Percentiles rank a stretch among this genome's conserved stretches.
These are phyloP conservation scores for Colletotrichum tabaci DNA, from an alignment of 2,329 filamentous ascomycete genomes.

Conservation along the genomic window DNA sequence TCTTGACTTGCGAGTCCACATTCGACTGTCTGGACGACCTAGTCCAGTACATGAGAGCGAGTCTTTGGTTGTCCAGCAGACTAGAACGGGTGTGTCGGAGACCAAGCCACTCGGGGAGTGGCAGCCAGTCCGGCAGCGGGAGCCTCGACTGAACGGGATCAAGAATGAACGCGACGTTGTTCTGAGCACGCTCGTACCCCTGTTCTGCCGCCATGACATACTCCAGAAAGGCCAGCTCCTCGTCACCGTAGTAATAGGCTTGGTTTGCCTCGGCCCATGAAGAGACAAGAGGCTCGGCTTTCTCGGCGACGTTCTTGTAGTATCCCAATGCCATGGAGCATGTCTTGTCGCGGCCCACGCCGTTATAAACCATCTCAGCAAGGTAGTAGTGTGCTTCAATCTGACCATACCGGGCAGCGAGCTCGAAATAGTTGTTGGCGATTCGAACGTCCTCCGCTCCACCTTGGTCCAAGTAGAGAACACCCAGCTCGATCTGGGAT, in stretches of 20 bases:
- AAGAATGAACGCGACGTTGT: constrained; percentile 89
- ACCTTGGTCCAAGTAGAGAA: constrained; percentile 89
- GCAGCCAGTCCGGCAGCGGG: constrained; percentile 60
- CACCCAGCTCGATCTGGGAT: constrained; percentile 86
- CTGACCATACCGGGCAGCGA: constrained; percentile 85
- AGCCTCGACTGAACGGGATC: constrained; percentile 79
- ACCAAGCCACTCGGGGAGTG: constrained; percentile 41
- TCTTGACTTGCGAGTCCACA: constrained; percentile 94
- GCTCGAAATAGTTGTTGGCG: constrained; percentile 89
- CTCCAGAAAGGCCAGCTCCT: constrained; percentile 83
- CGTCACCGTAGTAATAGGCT: constrained; percentile 84
- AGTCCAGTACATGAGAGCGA: constrained; percentile 95
- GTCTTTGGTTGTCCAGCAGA: constrained; percentile 66
- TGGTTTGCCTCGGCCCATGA: constrained; percentile 87
- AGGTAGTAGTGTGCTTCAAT: constrained; percentile 95
- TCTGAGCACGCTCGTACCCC: constrained; percentile 90
- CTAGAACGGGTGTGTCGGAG: constrained; percentile 40
- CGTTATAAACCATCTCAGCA: constrained; percentile 87
- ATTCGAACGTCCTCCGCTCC: constrained; percentile 77
- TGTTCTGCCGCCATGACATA: constrained; percentile 93
- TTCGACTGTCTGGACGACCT: constrained; percentile 94
- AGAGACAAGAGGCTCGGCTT: constrained; percentile 80
- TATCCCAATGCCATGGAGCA: constrained; percentile 84
- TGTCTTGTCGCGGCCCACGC: constrained; percentile 83
- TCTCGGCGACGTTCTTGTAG: constrained; percentile 85